Evolutionary conservation across 2,329 filamentous ascomycete species (phyloP).

Genomic region (Colletotrichum echinochloae): DNA sequence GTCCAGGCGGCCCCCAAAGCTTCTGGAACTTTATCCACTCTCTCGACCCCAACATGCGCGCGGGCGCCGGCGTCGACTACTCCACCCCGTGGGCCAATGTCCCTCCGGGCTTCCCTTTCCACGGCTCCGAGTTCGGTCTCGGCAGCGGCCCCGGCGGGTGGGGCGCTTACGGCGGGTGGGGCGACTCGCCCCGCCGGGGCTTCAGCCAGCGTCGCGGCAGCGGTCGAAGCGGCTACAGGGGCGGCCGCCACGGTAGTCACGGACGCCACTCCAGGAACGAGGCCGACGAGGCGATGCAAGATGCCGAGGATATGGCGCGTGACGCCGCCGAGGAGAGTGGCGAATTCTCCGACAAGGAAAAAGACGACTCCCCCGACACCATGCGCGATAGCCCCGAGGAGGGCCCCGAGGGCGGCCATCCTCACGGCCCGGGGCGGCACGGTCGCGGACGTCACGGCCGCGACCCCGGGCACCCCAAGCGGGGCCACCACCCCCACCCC

Average conservation of each 20-base stretch:
- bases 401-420: constrained; percentile 49
- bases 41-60: constrained; percentile 47
- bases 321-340: constrained; percentile 44
- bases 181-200: constrained; percentile 24
- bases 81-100: constrained; percentile 44
- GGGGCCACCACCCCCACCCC: constrained; percentile 30
- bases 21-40: constrained; percentile 51
- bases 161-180: constrained; percentile 33
- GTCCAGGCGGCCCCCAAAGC: constrained; percentile 20
- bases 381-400: constrained; percentile 49
- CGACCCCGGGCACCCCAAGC: constrained; percentile 28
- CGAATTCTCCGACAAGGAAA: constrained; percentile 47
- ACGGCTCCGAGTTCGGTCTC: constrained; percentile 37
- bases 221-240: constrained; percentile 28
- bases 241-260: constrained; percentile 35
- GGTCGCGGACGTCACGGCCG: constrained; percentile 42
- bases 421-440: constrained; percentile 42
- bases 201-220: constrained; percentile 23
- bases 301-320: constrained; percentile 44
- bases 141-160: constrained; percentile 34
- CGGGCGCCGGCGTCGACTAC: constrained; percentile 55
- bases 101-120: constrained; percentile 52
- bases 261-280: constrained; percentile 41
- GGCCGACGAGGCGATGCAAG: constrained; percentile 26
- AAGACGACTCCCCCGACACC: constrained; percentile 52